phyloP scores from a whole-genome alignment of 2,329 filamentous ascomycete genomes.

The Talaromyces sp. region DNA sequence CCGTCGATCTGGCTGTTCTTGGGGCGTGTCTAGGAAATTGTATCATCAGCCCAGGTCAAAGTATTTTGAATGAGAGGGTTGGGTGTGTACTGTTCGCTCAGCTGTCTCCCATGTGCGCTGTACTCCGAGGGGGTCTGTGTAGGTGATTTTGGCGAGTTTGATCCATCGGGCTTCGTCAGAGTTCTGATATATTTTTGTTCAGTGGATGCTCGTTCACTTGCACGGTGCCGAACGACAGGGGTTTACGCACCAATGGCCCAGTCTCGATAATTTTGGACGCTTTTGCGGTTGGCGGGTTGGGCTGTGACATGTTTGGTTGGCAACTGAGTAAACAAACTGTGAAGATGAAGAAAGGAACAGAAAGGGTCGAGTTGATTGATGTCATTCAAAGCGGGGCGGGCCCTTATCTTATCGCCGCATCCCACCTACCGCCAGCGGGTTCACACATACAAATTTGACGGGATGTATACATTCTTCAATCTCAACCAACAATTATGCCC shows the following conservation, averaged over 20 bases:
- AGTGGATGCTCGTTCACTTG: neutral
- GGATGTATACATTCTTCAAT: neutral
- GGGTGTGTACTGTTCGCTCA: conserved; percentile 33
- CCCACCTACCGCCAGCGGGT: no score
- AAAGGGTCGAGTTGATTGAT: neutral
- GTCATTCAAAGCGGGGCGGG: neutral
- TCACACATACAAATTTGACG: neutral
- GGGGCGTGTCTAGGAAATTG: conserved; percentile 32
- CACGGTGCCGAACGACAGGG: neutral
- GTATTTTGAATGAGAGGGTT: neutral
- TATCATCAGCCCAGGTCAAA: neutral
- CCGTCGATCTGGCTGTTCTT: conserved; percentile 51
- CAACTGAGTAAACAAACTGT: neutral
- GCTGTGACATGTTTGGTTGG: neutral
- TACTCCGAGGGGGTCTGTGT: conserved; percentile 37
- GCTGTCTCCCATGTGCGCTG: conserved; percentile 41
- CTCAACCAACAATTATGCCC: neutral
- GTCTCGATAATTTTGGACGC: conserved; percentile 7
- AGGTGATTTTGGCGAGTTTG: conserved; percentile 36
- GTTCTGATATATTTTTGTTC: conserved; percentile 20
- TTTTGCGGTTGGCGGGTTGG: neutral
- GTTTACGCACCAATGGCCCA: conserved; percentile 7
- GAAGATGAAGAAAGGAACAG: neutral
- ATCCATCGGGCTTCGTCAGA: conserved; percentile 37
- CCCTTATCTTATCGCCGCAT: neutral